phyloP scores from a whole-genome alignment of 352 stramenopile species.

The Phytophthora hibernalis region DNA sequence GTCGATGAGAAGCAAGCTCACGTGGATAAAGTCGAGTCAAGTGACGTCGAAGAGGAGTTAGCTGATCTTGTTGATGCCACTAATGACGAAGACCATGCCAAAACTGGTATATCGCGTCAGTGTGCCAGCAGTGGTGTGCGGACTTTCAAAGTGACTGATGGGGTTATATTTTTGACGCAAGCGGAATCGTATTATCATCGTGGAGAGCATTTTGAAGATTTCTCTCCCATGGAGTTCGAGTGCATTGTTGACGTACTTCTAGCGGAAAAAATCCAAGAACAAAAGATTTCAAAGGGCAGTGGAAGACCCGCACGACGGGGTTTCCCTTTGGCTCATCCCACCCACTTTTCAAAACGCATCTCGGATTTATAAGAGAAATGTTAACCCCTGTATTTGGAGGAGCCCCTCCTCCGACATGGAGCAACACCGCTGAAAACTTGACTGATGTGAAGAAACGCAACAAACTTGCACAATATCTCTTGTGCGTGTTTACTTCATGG shows the following conservation, averaged over 20 bases:
- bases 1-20: neutral
- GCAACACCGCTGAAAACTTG: neutral
- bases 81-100: neutral
- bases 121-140: conserved; percentile 1
- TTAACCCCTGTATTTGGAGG: conserved; percentile 9
- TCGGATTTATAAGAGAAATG: conserved; percentile 7
- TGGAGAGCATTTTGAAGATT: conserved; percentile 1
- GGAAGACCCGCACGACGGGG: neutral
- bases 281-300: neutral
- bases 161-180: conserved; percentile 5
- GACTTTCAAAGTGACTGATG: neutral
- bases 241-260: conserved; percentile 6
- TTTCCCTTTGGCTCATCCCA: neutral
- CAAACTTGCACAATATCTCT: neutral
- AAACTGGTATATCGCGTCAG: too few species aligned
- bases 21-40: neutral
- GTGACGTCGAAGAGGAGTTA: conserved; percentile 1
- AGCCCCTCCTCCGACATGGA: conserved; percentile 5
- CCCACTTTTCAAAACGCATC: conserved; percentile 11
- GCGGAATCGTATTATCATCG: conserved; percentile 12
- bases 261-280: neutral
- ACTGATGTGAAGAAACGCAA: neutral
- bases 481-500: neutral
- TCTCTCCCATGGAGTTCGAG: conserved; percentile 7
- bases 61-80: neutral